A percentile compares a stretch with the other conserved stretches of the same genome.
Conservation (phyloP, 2,329 filamentous ascomycete genomes). For the Chaetomium globosum region DNA sequence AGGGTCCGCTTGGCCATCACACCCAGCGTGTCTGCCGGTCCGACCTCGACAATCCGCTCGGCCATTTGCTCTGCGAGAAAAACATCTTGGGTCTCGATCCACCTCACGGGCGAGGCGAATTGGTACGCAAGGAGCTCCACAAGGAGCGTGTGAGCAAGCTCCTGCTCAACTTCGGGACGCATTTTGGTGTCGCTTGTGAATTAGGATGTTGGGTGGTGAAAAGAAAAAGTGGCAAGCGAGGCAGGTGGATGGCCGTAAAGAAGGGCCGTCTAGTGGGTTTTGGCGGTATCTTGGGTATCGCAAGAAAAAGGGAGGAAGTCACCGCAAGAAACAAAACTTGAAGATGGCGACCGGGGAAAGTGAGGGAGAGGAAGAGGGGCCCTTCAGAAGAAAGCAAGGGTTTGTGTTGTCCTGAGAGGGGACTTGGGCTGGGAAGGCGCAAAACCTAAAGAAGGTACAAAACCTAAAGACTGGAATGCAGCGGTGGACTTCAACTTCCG, state of each 20-base stretch:
- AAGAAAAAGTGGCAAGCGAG: neutral
- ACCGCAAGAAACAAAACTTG: neutral
- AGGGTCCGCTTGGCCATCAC: slow-evolving; percentile 97
- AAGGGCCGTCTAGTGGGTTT: slow-evolving; percentile 2
- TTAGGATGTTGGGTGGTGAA: slow-evolving; percentile 11
- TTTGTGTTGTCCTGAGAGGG: slow-evolving; percentile 5
- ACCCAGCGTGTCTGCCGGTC: slow-evolving; percentile 93
- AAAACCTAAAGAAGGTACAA: neutral
- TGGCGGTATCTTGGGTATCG: slow-evolving; percentile 15
- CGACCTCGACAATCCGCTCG: slow-evolving; percentile 96
- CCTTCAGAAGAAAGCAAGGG: slow-evolving; percentile 19
- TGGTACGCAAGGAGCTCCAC: slow-evolving; percentile 99
- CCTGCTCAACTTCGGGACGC: slow-evolving; percentile 98
- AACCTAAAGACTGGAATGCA: slow-evolving; percentile 9
- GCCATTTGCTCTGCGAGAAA: slow-evolving; percentile 94
- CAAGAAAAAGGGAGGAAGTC: neutral
- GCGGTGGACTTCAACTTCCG: slow-evolving; percentile 23
- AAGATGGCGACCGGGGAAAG: neutral
- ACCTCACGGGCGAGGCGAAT: slow-evolving; percentile 97
- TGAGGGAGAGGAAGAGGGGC: slow-evolving; percentile 5
- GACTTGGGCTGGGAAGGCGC: neutral
- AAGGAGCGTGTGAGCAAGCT: slow-evolving; percentile 96
- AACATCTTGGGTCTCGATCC: slow-evolving; percentile 99
- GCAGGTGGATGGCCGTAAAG: neutral
- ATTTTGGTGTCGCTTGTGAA: slow-evolving; percentile 55